Percentiles rank a stretch among this genome's conserved stretches.
Conservation (phyloP, 2,329 filamentous ascomycete species). For the Beauveria sp. region DNA sequence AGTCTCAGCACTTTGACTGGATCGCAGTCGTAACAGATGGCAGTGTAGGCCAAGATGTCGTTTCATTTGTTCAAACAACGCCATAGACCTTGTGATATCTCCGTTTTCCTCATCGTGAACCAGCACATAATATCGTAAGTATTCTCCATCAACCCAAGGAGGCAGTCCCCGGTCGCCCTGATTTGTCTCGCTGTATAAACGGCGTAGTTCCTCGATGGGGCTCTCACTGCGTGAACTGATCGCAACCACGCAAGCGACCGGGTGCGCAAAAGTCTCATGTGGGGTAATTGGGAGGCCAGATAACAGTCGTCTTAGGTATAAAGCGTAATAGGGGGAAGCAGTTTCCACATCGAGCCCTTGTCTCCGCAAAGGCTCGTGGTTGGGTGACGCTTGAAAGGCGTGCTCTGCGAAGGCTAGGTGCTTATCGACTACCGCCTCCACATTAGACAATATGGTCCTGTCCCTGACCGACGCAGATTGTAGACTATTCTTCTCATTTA, state of each 20-base stretch:
- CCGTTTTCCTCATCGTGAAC: constrained; percentile 95
- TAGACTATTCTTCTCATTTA: constrained; percentile 26
- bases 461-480: constrained; percentile 24
- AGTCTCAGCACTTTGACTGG: constrained; percentile 75
- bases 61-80: constrained; percentile 97
- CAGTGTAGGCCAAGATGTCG: constrained; percentile 95
- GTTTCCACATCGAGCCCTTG: constrained; percentile 38
- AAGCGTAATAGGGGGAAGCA: constrained; percentile 72
- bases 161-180: constrained; percentile 67
- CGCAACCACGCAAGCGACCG: constrained; percentile 87
- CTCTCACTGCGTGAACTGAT: constrained; percentile 81
- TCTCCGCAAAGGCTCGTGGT: constrained; percentile 31
- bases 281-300: constrained; percentile 71
- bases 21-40: constrained; percentile 79
- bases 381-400: constrained; percentile 32
- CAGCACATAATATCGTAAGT: constrained; percentile 89
- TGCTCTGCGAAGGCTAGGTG: constrained; percentile 72
- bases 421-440: constrained; percentile 73
- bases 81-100: constrained; percentile 83
- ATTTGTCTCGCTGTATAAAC: constrained; percentile 78
- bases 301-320: constrained; percentile 77
- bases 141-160: constrained; percentile 83
- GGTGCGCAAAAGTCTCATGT: constrained; percentile 91
- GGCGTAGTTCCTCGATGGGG: constrained; percentile 80
- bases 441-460: constrained; percentile 44